A percentile compares a stretch with the other conserved stretches of the same genome.
Evolutionary conservation across 1,284 basidiomycete genomes (phyloP).

Genomic region (Termitomyces sp.): DNA sequence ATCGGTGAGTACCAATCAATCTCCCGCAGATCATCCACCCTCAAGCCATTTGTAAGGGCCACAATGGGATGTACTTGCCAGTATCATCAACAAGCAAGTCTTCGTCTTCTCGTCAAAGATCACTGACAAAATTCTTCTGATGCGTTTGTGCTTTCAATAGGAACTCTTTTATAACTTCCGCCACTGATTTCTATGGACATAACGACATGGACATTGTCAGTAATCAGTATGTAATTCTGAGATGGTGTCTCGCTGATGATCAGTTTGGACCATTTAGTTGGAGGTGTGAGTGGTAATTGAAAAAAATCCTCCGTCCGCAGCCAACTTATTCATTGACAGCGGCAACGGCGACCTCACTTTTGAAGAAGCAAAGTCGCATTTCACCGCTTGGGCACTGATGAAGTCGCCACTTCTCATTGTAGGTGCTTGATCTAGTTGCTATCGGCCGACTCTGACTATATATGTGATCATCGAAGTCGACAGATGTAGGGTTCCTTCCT

Average conservation of each 20-base stretch:
- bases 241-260: background rate
- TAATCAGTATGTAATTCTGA: background rate
- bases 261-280: constrained; percentile 31
- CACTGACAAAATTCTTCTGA: background rate
- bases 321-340: constrained; percentile 22
- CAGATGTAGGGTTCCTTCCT: constrained; percentile 21
- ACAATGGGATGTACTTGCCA: constrained; percentile 26
- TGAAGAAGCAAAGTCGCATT: constrained; percentile 50
- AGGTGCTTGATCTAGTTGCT: background rate
- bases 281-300: constrained; percentile 37
- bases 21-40: too few species aligned
- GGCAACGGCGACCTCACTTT: constrained; percentile 56
- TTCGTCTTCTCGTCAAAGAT: background rate
- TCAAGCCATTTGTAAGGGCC: constrained; percentile 15
- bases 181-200: constrained; percentile 53
- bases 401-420: constrained; percentile 45
- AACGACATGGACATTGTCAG: constrained; percentile 59
- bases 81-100: constrained; percentile 29
- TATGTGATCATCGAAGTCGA: constrained; percentile 14
- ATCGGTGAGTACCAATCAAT: constrained; percentile 32
- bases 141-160: constrained; percentile 20
- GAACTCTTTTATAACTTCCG: constrained; percentile 45
- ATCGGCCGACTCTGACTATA: background rate
- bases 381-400: constrained; percentile 53
- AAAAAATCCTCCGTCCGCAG: background rate